phyloP scores from a whole-genome alignment of 495 filamentous ascomycete genomes.

The Talaromyces wortmannii region DNA sequence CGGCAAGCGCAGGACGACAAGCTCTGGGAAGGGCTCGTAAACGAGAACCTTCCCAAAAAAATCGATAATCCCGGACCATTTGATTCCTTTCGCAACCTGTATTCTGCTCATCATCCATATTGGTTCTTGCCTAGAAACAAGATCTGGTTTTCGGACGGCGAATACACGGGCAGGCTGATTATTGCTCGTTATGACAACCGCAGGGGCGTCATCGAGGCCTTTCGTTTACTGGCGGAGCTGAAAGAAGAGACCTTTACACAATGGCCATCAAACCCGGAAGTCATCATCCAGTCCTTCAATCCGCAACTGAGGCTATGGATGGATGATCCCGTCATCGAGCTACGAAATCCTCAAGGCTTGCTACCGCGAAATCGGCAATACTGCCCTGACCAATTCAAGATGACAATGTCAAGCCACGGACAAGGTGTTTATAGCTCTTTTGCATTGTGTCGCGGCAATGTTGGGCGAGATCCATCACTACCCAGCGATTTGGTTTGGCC shows the following conservation, averaged over 20 bases:
- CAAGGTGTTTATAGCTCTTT: conserved; percentile 40
- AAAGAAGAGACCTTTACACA: conserved; percentile 38
- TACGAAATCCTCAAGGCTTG: conserved; percentile 29
- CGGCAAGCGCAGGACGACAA: conserved; percentile 46
- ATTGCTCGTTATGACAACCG: conserved; percentile 65
- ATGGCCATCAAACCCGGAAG: conserved; percentile 61
- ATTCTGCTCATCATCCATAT: conserved; percentile 63
- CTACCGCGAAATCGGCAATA: conserved; percentile 9
- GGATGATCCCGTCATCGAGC: conserved; percentile 61
- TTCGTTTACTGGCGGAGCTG: conserved; percentile 64
- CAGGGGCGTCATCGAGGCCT: conserved; percentile 71
- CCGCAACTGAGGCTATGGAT: conserved; percentile 62
- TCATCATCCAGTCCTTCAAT: conserved; percentile 67
- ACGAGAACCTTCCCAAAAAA: conserved; percentile 49
- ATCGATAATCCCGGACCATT: conserved; percentile 47
- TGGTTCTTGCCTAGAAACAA: conserved; percentile 79
- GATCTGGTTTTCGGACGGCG: conserved; percentile 77
- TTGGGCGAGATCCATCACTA: conserved; percentile 24
- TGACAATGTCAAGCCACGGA: conserved; percentile 45
- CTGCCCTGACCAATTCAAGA: conserved; percentile 36
- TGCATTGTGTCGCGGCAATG: conserved; percentile 18
- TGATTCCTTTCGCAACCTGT: conserved; percentile 59
- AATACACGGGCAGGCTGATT: conserved; percentile 63
- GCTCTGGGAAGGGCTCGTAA: conserved; percentile 57
- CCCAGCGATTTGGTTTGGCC: conserved; percentile 57